Conservation (phyloP, 2,329 filamentous ascomycete species). For the Alternaria sp. region DNA sequence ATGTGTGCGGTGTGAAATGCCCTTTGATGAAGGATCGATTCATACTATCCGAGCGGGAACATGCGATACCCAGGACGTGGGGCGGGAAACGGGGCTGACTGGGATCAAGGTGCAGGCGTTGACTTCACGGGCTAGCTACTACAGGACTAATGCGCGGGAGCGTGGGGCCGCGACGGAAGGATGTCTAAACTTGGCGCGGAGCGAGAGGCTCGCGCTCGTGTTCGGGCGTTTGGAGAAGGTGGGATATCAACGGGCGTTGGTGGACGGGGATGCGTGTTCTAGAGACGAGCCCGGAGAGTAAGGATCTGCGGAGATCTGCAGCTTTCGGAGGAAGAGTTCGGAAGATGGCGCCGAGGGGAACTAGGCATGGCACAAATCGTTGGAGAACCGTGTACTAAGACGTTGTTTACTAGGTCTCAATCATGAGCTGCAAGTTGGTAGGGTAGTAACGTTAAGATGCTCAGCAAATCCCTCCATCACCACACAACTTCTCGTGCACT, state of each 20-base stretch:
- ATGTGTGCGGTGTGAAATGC: not conserved
- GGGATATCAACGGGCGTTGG: conserved; percentile 2
- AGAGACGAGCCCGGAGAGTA: not conserved
- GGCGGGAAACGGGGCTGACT: not conserved
- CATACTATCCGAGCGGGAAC: not conserved
- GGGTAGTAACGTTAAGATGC: not conserved
- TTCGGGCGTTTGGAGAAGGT: not conserved
- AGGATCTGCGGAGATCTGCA: not conserved
- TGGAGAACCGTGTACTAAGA: not conserved
- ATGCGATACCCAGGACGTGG: not conserved
- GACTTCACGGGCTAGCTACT: not conserved
- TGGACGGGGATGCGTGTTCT: not conserved
- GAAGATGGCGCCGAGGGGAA: not conserved
- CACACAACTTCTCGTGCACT: not conserved
- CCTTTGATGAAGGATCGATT: not conserved
- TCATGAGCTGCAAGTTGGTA: not conserved
- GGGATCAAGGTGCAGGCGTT: not conserved
- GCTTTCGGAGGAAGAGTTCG: not conserved
- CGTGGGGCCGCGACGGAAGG: not conserved
- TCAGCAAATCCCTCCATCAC: conserved; percentile 3
- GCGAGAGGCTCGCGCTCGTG: not conserved
- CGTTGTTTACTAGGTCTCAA: not conserved
- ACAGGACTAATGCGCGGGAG: conserved; percentile 3
- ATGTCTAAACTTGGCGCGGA: conserved; percentile 1
- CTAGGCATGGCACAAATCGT: not conserved